phyloP scores from a whole-genome alignment of 495 filamentous ascomycete genomes.

The Penicillium paxilli region DNA sequence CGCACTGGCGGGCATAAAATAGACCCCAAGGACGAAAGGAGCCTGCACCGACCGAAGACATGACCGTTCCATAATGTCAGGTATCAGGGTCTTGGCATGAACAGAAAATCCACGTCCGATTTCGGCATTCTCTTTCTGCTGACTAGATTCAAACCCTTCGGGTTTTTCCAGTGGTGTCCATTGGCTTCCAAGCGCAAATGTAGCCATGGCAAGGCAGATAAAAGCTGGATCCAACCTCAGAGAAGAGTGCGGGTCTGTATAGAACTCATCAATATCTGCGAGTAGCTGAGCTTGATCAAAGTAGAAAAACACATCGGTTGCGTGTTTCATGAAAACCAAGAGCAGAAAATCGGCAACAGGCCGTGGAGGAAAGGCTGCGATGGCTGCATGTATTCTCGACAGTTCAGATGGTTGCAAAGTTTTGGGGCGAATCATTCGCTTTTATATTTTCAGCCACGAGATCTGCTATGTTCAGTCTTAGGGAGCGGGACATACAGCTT shows the following conservation, averaged over 20 bases:
- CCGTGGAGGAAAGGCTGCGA: conserved; percentile 21
- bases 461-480: background rate
- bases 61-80: conserved; percentile 20
- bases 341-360: conserved; percentile 23
- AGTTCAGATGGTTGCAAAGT: conserved; percentile 11
- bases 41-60: conserved; percentile 23
- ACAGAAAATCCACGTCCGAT: conserved; percentile 15
- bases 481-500: conserved; percentile 10
- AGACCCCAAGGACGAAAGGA: conserved; percentile 21
- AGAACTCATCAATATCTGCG: conserved; percentile 19
- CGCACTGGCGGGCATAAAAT: conserved; percentile 23
- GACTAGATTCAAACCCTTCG: background rate
- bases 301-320: conserved; percentile 25
- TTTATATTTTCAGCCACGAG: background rate
- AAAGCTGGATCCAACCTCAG: conserved; percentile 16
- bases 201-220: conserved; percentile 17
- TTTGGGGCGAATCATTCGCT: conserved; percentile 14
- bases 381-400: conserved; percentile 2
- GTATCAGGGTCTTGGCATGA: conserved; percentile 18
- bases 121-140: conserved; percentile 6
- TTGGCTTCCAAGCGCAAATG: conserved; percentile 27
- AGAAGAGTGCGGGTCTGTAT: conserved; percentile 8
- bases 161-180: conserved; percentile 20
- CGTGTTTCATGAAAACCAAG: conserved; percentile 20
- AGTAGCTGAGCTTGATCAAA: conserved; percentile 23